Evolutionary conservation across 176 grass and related monocot genomes (phyloP), one percentile per base, ranked within the genome.

Genomic region (Cocos nucifera): DNA sequence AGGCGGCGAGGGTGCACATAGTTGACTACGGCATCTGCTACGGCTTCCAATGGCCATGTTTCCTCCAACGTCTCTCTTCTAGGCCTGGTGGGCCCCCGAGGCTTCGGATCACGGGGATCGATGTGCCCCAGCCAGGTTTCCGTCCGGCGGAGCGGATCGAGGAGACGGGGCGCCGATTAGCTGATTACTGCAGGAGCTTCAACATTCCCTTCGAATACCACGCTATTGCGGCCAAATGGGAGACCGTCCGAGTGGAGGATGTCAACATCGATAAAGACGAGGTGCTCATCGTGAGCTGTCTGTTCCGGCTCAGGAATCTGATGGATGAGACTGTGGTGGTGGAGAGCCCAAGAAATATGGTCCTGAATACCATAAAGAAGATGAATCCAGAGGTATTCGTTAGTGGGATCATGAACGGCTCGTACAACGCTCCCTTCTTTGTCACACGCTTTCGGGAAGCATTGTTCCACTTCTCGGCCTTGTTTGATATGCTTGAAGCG

Each of bases 11-110:
- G 65, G 73, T 98, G 75, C 93, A 92, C 72, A 98, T 98, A 26
- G 73, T 98, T 1, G 93, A 98, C 54, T 92, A 61, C 1, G 93
- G 93, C 32, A 75, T 98, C 55, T 83, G 88, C 65, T 88, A 98
- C 61, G 93, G 93, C 15, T 88, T 98, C 28, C 93, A 98, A 54
- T 98, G 93, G 93, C 93, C 93, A 0, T 92, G 84, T 57, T 82
- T 98, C 54, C 82, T 98, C 73, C 84, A 98, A 17, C 55, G 87
- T 22, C 79, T 98, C 9, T 78, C 84, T 70, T 75, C 59, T 19
- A 69, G 51, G 48, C 58, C 44, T 9, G 78, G 59, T 50, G 84
- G 87, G 2, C 84, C 93, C 19, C 93, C 84, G 19, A 78, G 65
- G 64, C 85, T 98, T 73, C 55, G 81, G 61, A 98, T 98, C 22